Conservation (phyloP, 1,284 basidiomycete species). For the Boletus austroedulis region DNA sequence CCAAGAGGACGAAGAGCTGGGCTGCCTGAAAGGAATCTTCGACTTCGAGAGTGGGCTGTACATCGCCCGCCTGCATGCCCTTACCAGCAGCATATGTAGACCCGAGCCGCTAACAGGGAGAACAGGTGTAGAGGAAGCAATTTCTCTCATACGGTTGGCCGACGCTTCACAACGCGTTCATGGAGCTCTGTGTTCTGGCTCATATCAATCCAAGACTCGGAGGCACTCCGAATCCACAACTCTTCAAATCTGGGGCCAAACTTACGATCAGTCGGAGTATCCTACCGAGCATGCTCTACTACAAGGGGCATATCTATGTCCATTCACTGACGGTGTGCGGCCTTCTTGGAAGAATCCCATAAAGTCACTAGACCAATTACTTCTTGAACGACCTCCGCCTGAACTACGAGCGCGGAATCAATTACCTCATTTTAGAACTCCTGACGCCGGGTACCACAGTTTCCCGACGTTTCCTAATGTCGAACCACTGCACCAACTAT, state of each 20-base stretch:
- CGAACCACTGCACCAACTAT: background rate
- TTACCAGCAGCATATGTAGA: background rate
- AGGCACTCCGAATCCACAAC: too few relatives aligned
- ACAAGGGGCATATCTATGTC: background rate
- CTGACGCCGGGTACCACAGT: background rate
- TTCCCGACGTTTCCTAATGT: background rate
- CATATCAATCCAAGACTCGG: background rate
- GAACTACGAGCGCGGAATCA: background rate
- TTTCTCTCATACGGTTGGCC: background rate
- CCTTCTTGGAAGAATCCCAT: background rate
- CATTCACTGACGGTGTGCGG: background rate
- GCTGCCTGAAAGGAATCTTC: background rate
- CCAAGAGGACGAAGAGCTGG: background rate
- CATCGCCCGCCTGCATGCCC: background rate
- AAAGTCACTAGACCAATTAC: background rate
- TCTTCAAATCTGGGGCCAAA: background rate
- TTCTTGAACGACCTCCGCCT: background rate
- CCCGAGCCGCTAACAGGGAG: background rate
- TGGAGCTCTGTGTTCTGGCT: background rate
- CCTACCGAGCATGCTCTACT: background rate
- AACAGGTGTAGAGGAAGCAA: background rate
- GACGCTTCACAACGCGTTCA: background rate
- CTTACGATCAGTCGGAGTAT: background rate
- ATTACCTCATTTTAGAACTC: too few relatives aligned
- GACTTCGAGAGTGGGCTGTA: background rate